Evolutionary conservation across 176 grass and related monocot species (phyloP).

Genomic region (Oryza coarctata): DNA sequence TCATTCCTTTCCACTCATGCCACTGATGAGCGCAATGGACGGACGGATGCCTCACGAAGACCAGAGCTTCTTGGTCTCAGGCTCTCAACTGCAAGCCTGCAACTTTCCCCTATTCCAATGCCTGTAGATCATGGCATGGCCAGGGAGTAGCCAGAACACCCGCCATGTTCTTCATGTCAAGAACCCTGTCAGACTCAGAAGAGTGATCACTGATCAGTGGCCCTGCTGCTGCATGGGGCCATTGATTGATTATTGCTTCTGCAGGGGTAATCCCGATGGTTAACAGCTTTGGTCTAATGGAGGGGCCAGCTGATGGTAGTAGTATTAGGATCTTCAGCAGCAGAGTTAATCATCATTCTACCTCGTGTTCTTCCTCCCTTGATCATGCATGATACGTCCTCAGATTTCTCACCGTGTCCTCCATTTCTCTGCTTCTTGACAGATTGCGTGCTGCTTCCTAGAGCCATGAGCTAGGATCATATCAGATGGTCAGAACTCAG

Average conservation of each 20-base stretch:
- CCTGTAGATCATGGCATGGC: constrained; percentile 37
- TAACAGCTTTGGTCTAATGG: constrained; percentile 8
- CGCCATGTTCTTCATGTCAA: constrained; percentile 39
- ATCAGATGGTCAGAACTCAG: background rate
- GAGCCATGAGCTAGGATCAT: background rate
- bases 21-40: constrained; percentile 24
- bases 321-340: constrained; percentile 14
- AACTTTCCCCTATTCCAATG: constrained; percentile 53
- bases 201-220: background rate
- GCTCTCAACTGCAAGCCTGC: background rate
- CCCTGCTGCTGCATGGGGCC: constrained; percentile 8
- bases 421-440: constrained; percentile 4
- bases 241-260: constrained; percentile 46
- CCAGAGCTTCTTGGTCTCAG: constrained; percentile 20
- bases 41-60: constrained; percentile 11
- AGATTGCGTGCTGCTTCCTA: constrained; percentile 18
- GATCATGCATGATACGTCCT: constrained; percentile 37
- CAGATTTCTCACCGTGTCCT: constrained; percentile 11
- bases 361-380: constrained; percentile 24
- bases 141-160: constrained; percentile 26
- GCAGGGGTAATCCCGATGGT: constrained; percentile 49
- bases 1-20: constrained; percentile 17
- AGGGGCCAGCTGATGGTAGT: constrained; percentile 13
- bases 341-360: constrained; percentile 55
- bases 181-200: constrained; percentile 40